phyloP scores from a whole-genome alignment of 2,329 filamentous ascomycete genomes.

The Mariannaea elegans region DNA sequence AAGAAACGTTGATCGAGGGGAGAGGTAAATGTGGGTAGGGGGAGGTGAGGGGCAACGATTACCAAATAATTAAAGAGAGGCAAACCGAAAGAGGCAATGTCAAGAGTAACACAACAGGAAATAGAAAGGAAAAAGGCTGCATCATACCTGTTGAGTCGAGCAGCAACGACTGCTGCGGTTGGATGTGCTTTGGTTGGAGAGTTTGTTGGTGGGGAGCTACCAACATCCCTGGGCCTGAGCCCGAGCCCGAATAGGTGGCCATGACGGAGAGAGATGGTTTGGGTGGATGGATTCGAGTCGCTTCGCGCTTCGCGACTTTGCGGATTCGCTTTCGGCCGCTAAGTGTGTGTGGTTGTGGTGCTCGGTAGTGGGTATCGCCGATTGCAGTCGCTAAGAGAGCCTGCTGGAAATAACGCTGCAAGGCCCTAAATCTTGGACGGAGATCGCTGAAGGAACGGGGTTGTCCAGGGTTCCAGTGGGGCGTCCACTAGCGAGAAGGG shows the following conservation, averaged over 20 bases:
- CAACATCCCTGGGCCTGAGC: slow-evolving; percentile 30
- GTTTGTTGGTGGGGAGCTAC: slow-evolving; percentile 33
- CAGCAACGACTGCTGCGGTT: slow-evolving; percentile 31
- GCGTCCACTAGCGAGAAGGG: slow-evolving; percentile 18
- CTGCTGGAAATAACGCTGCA: slow-evolving; percentile 8
- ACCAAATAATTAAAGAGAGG: neutral
- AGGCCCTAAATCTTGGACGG: neutral
- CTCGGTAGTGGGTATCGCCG: slow-evolving; percentile 16
- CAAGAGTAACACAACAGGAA: slow-evolving; percentile 22
- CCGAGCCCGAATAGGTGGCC: slow-evolving; percentile 40
- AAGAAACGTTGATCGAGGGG: neutral
- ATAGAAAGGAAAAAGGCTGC: slow-evolving; percentile 22
- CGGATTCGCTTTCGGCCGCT: slow-evolving; percentile 23
- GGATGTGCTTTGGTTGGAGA: slow-evolving; percentile 23
- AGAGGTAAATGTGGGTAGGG: neutral
- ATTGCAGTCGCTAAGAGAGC: slow-evolving; percentile 10
- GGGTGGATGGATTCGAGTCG: neutral
- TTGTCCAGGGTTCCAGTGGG: slow-evolving; percentile 19
- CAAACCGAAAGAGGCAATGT: slow-evolving; percentile 4
- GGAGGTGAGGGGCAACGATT: neutral
- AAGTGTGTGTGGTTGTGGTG: neutral
- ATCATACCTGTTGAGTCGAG: slow-evolving; percentile 39
- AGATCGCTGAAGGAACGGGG: slow-evolving; percentile 9
- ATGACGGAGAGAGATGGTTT: slow-evolving; percentile 25
- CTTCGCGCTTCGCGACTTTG: slow-evolving; percentile 14